These are phyloP conservation scores for Amphibolis antarctica DNA, from an alignment of 106 monocot genomes.

Conservation along the genomic window DNA sequence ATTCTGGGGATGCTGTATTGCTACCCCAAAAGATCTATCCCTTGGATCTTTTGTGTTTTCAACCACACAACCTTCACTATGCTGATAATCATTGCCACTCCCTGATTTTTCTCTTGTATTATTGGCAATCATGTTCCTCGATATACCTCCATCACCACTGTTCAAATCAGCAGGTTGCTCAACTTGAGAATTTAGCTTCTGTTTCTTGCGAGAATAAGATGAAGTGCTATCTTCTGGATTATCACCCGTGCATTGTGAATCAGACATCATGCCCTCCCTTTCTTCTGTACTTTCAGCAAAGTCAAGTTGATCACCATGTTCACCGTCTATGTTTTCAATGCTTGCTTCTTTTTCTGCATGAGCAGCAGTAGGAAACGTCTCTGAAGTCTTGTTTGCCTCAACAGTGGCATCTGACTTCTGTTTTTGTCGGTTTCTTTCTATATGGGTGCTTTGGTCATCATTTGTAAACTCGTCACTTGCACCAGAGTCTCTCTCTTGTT, in stretches of 20 bases:
- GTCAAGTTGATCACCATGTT: conserved; percentile 35
- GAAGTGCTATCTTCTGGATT: conserved; percentile 28
- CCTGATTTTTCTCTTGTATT: conserved; percentile 37
- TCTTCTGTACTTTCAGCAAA: conserved; percentile 39
- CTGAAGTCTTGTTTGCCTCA: conserved; percentile 17
- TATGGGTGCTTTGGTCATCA: conserved; percentile 18
- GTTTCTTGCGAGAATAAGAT: conserved; percentile 31
- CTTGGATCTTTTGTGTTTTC: conserved; percentile 33
- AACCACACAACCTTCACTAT: conserved; percentile 30
- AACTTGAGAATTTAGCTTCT: conserved; percentile 31
- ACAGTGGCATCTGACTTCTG: conserved; percentile 18
- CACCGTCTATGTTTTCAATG: conserved; percentile 23
- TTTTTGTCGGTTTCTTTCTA: conserved; percentile 14
- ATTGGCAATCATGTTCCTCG: conserved; percentile 29
- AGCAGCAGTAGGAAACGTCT: conserved; percentile 16
- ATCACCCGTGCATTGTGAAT: conserved; percentile 28
- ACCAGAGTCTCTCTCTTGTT: conserved; percentile 18
- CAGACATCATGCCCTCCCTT: conserved; percentile 39
- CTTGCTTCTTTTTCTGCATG: conserved; percentile 16
- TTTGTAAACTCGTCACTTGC: conserved; percentile 12
- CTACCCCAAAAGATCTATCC: conserved; percentile 20
- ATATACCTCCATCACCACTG: conserved; percentile 29
- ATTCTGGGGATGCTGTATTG: conserved; percentile 26
- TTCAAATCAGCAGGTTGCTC: conserved; percentile 30
- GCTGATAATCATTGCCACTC: conserved; percentile 35